Base-by-base conservation (phyloP, 2,329 filamentous ascomycete genomes). In the Fusarium robinianum region DNA sequence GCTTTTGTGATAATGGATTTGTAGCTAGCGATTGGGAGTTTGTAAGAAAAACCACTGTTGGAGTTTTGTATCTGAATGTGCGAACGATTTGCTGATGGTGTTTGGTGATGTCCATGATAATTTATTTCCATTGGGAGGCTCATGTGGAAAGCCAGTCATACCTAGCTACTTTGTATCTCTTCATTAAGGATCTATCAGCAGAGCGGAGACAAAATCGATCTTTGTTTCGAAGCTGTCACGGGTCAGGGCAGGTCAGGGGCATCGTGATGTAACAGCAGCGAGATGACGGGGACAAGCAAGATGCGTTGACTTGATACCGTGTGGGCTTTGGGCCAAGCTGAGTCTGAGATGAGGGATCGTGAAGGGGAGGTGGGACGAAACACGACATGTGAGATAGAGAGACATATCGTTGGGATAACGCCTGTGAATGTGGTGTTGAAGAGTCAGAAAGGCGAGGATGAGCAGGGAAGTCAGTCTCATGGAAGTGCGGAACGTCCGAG, bases 341-440 rank as follows among this genome's bases (percentile, higher is more conserved):
- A 25, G 51, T 31, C 51, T 48, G 57, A 51, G 46, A 54, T 56
- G 55, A 46, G 52, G 45, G 55, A 55, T 46, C 32, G 26, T 27
- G 33, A 29, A 27, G 35, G 34, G 29, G 40, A 41, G 41, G n/a
- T n/a, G n/a, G 39, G 43, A 43, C 19, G 32, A 38, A 48, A 38
- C 29, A 40, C 38, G 36, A 53, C 49, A 41, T 44, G 29, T 15
- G 27, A 21, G 38, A 23, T 41, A 8, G 31, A 22, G 8, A 12
- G 14, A 25, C 5, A 12, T 12, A 21, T n/a, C n/a, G n/a, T n/a
- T n/a, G n/a, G n/a, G n/a, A n/a, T n/a, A n/a, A n/a, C n/a, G n/a
- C n/a, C n/a, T n/a, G n/a, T n/a, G n/a, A n/a, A n/a, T n/a, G n/a
- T n/a, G n/a, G n/a, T n/a, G n/a, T n/a, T n/a, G n/a, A n/a, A n/a